Base-by-base conservation (phyloP, 257 asterid genomes). In the Leptodermis oblonga region DNA sequence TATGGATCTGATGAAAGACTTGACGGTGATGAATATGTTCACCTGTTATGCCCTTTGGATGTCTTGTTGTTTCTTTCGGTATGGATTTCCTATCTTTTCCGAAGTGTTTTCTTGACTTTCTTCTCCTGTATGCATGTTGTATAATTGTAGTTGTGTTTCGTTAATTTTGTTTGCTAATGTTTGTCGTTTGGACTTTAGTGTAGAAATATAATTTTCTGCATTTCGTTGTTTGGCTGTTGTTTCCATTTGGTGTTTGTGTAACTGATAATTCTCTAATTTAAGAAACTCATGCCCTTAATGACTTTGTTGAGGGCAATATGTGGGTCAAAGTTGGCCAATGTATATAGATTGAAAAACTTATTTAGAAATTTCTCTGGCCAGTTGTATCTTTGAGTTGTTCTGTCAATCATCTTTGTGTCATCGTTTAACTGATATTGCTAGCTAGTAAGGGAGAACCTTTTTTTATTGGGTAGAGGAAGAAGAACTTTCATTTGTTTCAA, bases 51-150 rank as follows among this genome's bases (percentile, higher is more conserved):
- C 76, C 97, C 97, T 1, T 75, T 90, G 73, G 79, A 90, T 79
- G 91, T 92, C 51, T 62, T 81, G 33, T 70, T 86, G 69, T 85
- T 86, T 71, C 82, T 92, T 65, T 86, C 91, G 87, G 97, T 92
- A 84, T 80, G 95, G 76, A 59, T 70, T 6, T 70, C 63, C 45
- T 26, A 9, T 74, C 23, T 53, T 56, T 55, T 71, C 30, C 64
- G 62, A 62, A 18, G 48, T 67, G 51, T 31, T 65, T 34, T 48
- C n/a, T n/a, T n/a, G n/a, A n/a, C n/a, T 58, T 28, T 56, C 54
- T 43, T 37, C 10, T 18, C n/a, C 20, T 13, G 23, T 28, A 18
- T 62, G 54, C 58, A 26, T 63, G 31, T 17, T 2, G 36, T 42
- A 34, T 64, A 28, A 37, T 31, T 56, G 39, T 14, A 30, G 0